Base-by-base conservation (phyloP, 345 rosid species). In the Euphorbia pulcherrima region DNA sequence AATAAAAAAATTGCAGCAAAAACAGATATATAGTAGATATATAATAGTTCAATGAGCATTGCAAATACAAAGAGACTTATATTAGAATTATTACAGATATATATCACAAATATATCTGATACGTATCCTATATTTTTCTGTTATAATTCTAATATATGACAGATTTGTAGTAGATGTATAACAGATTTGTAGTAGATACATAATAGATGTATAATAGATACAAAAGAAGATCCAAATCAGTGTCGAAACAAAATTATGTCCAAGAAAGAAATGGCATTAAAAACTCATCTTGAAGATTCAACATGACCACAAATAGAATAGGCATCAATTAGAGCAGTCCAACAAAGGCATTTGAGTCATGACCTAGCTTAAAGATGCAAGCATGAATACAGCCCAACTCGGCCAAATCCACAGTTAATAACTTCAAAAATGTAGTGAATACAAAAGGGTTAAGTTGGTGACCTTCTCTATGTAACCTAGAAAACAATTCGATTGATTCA, bases 171-270 rank as follows among this genome's bases (percentile, higher is more conserved):
- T n/a, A n/a, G n/a, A n/a, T n/a, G n/a, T n/a, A n/a, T n/a, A n/a
- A n/a, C n/a, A n/a, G n/a, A n/a, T n/a, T n/a, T n/a, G n/a, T n/a
- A n/a, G n/a, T n/a, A n/a, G n/a, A n/a, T n/a, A n/a, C n/a, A n/a
- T n/a, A n/a, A n/a, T n/a, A n/a, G n/a, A n/a, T n/a, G n/a, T n/a
- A n/a, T n/a, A n/a, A n/a, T n/a, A n/a, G n/a, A n/a, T n/a, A n/a
- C n/a, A n/a, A n/a, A n/a, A n/a, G n/a, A n/a, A n/a, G n/a, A n/a
- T n/a, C n/a, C n/a, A n/a, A n/a, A n/a, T n/a, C n/a, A n/a, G n/a
- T n/a, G n/a, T n/a, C n/a, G n/a, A n/a, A n/a, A n/a, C n/a, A n/a
- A 83, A 84, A 91, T 95, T 83, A 85, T 73, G 67, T 89, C 99
- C 76, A 87, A 87, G 33, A 68, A 21, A 47, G 55, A 63, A 77